A percentile compares a stretch with the other conserved stretches of the same genome.
phyloP scores from a whole-genome alignment of 1,139 yeast genomes.

The Blastobotrys malaysiensis region DNA sequence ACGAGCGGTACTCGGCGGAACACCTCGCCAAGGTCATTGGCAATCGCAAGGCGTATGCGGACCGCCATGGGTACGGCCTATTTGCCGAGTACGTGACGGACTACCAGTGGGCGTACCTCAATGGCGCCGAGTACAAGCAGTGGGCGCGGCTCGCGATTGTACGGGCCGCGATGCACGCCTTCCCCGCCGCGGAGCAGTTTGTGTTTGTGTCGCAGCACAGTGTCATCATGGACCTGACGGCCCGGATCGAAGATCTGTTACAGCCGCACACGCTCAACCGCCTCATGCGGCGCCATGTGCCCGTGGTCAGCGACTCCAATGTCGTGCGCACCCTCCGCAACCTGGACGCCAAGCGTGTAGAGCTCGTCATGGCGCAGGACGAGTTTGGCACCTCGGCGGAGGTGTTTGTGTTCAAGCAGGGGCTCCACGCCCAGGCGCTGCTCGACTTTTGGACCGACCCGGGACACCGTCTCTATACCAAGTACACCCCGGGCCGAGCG shows the following conservation, averaged over 20 bases:
- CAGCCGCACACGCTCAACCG: constrained; percentile 47
- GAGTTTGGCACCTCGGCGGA: constrained; percentile 54
- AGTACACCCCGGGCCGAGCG: constrained; percentile 46
- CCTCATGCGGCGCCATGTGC: constrained; percentile 57
- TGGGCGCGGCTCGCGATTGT: constrained; percentile 59
- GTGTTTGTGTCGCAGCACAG: constrained; percentile 70
- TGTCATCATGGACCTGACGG: constrained; percentile 58
- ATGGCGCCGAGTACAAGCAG: constrained; percentile 24
- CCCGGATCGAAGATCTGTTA: constrained; percentile 53
- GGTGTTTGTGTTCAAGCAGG: constrained; percentile 65
- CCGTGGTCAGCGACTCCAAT: constrained; percentile 64
- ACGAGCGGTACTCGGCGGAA: constrained; percentile 55
- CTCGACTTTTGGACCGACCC: constrained; percentile 74
- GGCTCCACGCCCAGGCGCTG: constrained; percentile 56
- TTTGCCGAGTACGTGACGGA: constrained; percentile 80
- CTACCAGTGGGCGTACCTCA: constrained; percentile 29
- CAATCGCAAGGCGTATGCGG: constrained; percentile 80
- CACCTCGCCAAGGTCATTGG: constrained; percentile 63
- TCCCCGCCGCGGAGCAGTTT: constrained; percentile 77
- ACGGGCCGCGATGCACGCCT: constrained; percentile 82
- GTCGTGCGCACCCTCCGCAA: constrained; percentile 64
- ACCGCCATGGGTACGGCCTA: constrained; percentile 65
- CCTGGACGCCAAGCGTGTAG: constrained; percentile 48
- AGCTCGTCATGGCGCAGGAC: constrained; percentile 63
- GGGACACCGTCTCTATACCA: constrained; percentile 57